Evolutionary conservation across 495 filamentous ascomycete genomes (phyloP), one percentile per base, ranked within the genome.

Genomic region (Cairneyella variabilis): DNA sequence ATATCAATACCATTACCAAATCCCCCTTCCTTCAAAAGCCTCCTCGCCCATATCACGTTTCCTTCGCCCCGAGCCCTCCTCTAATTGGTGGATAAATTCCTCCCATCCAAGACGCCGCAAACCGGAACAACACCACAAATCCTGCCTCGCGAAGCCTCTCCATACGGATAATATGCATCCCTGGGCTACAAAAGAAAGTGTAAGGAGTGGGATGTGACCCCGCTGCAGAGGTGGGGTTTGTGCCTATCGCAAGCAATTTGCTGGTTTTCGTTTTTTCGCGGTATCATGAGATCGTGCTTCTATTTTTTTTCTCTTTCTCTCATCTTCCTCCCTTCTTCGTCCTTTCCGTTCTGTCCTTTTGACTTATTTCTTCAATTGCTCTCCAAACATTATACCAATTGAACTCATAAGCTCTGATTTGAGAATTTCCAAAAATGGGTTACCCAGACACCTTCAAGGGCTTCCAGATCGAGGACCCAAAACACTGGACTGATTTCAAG

Each of bases 401-500:
- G n/a, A n/a, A n/a, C n/a, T n/a, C n/a, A n/a, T n/a, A n/a, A n/a
- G n/a, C n/a, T n/a, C n/a, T n/a, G n/a, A n/a, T n/a, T n/a, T n/a
- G n/a, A n/a, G n/a, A n/a, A n/a, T n/a, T n/a, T n/a, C n/a, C n/a
- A 2, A 39, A 54, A 37, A 64, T 64, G 61, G 55, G 44, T 27
- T 62, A 62, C 47, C 62, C 62, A 48, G 62, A 65, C 25, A 57
- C 59, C 6, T 65, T 62, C 60, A 74, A 71, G 23, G 78, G 78
- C 46, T 81, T 81, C 66, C 77, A 80, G 63, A 73, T 78, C 65
- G 64, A 77, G 30, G 72, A 73, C 8, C 63, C 76, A 0, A 69
- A 71, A 10, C 75, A 70, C 25, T 80, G 75, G 75, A 69, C 69
- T 10, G 64, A 76, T 9, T 78, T 80, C 63, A 69, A 77, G 59